Base-by-base conservation (phyloP, 306 rosid species). In the Castanea crenata region DNA sequence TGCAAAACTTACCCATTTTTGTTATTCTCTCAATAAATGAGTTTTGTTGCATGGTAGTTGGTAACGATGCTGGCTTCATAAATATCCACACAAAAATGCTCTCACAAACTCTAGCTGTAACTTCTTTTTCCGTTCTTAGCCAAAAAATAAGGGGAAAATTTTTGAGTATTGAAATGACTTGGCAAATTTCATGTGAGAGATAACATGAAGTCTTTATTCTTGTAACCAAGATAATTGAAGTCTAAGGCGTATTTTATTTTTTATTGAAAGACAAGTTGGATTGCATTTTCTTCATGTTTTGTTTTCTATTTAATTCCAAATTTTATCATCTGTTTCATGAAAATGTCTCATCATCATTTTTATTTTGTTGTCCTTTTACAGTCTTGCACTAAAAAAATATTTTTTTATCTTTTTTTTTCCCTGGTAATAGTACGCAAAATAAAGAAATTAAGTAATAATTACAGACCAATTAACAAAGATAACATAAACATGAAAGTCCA, bases 21-120 rank as follows among this genome's bases (percentile, higher is more conserved):
- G 80, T 77, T 82, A 41, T 41, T 49, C 68, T 69, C 55, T 21
- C 80, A 81, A 41, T 88, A 72, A 88, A 81, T 88, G 80, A 55
- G 56, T 79, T 74, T 80, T 86, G 86, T 81, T 83, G 65, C 82
- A 73, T 10, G 49, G 20, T 72, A 41, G 71, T 6, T 72, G 56
- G 58, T 25, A 69, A 44, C 78, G 59, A 73, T 81, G 77, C 25
- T 76, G 78, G 41, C 76, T 80, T 77, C 83, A 79, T 83, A 79
- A 86, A 74, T 81, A 83, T 61, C 35, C 63, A 5, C 34, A 80
- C 46, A 41, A 41, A 8, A 41, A 78, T 83, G 32, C 77, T 57
- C 73, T 76, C 77, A 11, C 75, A 57, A 69, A 73, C 55, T 67
- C 68, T 61, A 75, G 13, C 80, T 21, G 8, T 14, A 41, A 41